Conservation (phyloP, 2,329 filamentous ascomycete genomes). For the Hypoxylon sp. region DNA sequence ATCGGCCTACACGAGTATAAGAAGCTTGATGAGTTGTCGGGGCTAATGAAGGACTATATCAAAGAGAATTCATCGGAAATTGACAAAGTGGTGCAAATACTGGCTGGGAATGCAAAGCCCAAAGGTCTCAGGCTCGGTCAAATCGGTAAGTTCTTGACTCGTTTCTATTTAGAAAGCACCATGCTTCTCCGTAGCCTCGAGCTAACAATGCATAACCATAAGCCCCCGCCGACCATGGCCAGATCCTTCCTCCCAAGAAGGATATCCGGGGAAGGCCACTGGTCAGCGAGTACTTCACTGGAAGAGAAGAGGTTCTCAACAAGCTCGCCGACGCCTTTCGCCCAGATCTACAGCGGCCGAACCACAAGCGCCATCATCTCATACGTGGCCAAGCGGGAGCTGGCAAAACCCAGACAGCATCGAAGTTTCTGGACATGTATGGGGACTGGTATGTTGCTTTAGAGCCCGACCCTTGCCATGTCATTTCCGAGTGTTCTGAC, state of each 20-base stretch:
- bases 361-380: constrained; percentile 8
- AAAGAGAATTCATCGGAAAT: constrained; percentile 29
- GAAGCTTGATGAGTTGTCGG: constrained; percentile 39
- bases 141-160: constrained; percentile 4
- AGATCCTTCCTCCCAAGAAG: constrained; percentile 16
- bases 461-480: too few relatives aligned
- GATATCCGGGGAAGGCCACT: constrained; percentile 2
- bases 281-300: constrained; percentile 41
- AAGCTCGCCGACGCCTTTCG: constrained; percentile 34
- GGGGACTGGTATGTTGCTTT: constrained; percentile 37
- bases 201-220: neutral
- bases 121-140: constrained; percentile 12
- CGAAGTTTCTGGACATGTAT: constrained; percentile 39
- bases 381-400: constrained; percentile 43
- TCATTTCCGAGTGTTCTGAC: too few relatives aligned
- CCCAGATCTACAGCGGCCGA: constrained; percentile 12
- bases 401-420: constrained; percentile 47
- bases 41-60: constrained; percentile 40
- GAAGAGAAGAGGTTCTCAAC: constrained; percentile 38
- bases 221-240: constrained; percentile 32
- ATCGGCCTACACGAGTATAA: constrained; percentile 41
- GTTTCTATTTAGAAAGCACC: neutral
- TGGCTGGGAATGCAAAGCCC: constrained; percentile 5
- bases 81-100: constrained; percentile 33
- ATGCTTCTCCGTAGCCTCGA: too few relatives aligned